These are phyloP conservation scores for Aspergillus calidoustus DNA, from an alignment of 2,329 filamentous ascomycete species.

Conservation along the genomic window DNA sequence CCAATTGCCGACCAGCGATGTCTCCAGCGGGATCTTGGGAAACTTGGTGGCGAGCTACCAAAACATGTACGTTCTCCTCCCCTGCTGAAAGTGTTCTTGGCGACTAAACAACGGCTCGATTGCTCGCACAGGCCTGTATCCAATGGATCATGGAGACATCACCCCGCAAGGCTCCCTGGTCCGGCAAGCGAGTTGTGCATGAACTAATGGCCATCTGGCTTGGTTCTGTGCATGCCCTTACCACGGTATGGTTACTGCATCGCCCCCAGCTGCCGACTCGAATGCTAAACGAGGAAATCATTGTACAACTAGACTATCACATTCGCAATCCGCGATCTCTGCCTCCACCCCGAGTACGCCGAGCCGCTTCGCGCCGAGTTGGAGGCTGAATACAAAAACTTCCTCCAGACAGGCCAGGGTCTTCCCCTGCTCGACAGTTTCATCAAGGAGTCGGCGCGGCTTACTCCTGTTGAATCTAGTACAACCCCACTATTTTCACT, in stretches of 20 bases:
- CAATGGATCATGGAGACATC: conserved; percentile 3
- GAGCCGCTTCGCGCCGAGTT: not conserved
- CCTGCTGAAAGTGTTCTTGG: not conserved
- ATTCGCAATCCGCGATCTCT: conserved; percentile 3
- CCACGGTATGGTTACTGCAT: not conserved
- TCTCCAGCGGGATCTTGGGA: too few species aligned
- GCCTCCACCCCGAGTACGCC: not conserved
- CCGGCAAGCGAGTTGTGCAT: not conserved
- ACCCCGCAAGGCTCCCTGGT: not conserved
- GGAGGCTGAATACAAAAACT: not conserved
- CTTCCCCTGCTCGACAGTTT: conserved; percentile 5
- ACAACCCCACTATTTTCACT: not conserved
- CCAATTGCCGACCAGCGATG: too few species aligned
- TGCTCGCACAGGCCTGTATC: not conserved
- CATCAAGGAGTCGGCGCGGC: not conserved
- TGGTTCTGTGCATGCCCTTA: conserved; percentile 1
- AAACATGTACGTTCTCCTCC: too few species aligned
- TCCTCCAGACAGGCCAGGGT: not conserved
- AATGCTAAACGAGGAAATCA: not conserved
- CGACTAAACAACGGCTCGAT: not conserved
- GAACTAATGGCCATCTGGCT: conserved; percentile 9
- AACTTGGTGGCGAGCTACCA: too few species aligned
- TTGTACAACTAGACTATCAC: not conserved
- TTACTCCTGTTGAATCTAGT: not conserved
- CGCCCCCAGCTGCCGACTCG: not conserved